Conservation (phyloP, 805 yeast genomes). For the Citeromyces matritensis region DNA sequence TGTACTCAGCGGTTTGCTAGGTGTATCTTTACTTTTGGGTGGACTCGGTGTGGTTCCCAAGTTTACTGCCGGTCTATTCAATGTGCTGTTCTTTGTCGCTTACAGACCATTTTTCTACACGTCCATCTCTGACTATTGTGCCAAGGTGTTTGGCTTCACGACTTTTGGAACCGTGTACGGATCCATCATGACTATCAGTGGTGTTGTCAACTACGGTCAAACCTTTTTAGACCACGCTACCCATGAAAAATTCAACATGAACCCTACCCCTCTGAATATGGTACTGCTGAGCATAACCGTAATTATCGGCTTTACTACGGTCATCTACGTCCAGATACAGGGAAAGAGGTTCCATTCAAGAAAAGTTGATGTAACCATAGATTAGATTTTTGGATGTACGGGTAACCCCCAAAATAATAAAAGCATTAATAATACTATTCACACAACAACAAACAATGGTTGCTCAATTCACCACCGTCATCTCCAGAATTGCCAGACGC, state of each 20-base stretch:
- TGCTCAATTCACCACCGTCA: not conserved
- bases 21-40: slow-evolving; percentile 28
- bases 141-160: slow-evolving; percentile 85
- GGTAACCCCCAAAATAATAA: not conserved
- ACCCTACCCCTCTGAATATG: slow-evolving; percentile 35
- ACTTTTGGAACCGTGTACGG: slow-evolving; percentile 75
- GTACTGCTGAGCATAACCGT: slow-evolving; percentile 21
- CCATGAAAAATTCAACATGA: slow-evolving; percentile 35
- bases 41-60: slow-evolving; percentile 28
- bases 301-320: slow-evolving; percentile 25
- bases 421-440: not conserved
- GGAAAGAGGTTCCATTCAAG: slow-evolving; percentile 4
- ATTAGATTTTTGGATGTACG: slow-evolving; percentile 1
- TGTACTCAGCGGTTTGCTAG: slow-evolving; percentile 23
- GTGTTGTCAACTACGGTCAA: slow-evolving; percentile 32
- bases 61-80: slow-evolving; percentile 23
- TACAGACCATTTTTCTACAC: slow-evolving; percentile 86
- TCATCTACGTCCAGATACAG: slow-evolving; percentile 21
- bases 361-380: slow-evolving; percentile 2
- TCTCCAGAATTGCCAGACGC: not conserved
- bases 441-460: not conserved
- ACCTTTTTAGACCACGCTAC: slow-evolving; percentile 29
- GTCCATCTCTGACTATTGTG: slow-evolving; percentile 80
- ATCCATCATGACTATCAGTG: slow-evolving; percentile 36
- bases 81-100: slow-evolving; percentile 30